A percentile compares a stretch with the other conserved stretches of the same genome.
These are phyloP conservation scores for Chlorella sp. DNA, from an alignment of 139 green algal species.

Conservation along the genomic window DNA sequence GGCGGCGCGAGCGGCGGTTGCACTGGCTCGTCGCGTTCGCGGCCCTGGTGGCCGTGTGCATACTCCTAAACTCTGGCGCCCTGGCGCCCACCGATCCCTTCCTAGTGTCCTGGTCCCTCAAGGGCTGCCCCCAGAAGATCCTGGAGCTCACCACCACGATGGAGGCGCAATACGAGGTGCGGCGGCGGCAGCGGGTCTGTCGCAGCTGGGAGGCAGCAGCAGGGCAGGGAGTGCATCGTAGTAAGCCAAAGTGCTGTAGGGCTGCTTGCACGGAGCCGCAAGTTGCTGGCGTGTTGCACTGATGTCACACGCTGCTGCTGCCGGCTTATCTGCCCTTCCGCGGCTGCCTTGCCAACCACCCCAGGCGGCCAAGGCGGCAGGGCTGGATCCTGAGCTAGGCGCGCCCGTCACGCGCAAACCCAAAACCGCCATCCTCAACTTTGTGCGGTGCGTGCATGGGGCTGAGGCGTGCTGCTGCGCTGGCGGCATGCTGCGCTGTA, in stretches of 20 bases:
- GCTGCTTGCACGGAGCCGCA: too few relatives aligned
- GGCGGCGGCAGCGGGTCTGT: background rate
- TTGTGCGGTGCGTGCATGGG: constrained; percentile 38
- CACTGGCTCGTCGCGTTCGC: background rate
- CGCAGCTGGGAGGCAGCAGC: too few relatives aligned
- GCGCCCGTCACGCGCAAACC: constrained; percentile 25
- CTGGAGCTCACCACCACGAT: constrained; percentile 26
- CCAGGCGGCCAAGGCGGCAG: constrained; percentile 9
- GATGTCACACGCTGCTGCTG: too few relatives aligned
- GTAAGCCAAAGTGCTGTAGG: too few relatives aligned
- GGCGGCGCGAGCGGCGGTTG: background rate
- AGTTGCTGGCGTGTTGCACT: too few relatives aligned
- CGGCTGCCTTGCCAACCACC: too few relatives aligned
- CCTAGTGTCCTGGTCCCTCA: constrained; percentile 20
- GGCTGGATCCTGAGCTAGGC: constrained; percentile 35
- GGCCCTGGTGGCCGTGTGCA: background rate
- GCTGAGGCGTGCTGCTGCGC: background rate
- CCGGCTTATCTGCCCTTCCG: too few relatives aligned
- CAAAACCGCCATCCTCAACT: constrained; percentile 47
- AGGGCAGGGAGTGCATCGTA: too few relatives aligned
- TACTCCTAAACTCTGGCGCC: background rate
- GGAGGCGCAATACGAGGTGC: constrained; percentile 10
- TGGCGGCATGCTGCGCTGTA: background rate
- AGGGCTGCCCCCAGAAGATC: constrained; percentile 39
- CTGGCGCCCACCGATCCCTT: background rate